A percentile compares a stretch with the other conserved stretches of the same genome.
These are phyloP conservation scores for Sporodiniella umbellata DNA, from an alignment of 371 early-diverging fungal genomes.

Conservation along the genomic window DNA sequence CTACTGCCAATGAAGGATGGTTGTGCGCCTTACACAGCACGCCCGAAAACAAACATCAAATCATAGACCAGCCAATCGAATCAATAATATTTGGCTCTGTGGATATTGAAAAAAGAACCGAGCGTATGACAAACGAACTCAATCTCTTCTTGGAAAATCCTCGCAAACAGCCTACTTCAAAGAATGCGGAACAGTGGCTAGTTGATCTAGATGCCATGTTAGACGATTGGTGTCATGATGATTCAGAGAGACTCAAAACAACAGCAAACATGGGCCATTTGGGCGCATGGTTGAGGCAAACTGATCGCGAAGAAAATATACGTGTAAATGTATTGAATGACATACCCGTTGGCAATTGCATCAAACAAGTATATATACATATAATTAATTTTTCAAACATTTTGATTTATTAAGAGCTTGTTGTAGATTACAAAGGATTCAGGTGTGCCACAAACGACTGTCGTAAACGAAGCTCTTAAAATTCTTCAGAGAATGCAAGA, in stretches of 20 bases:
- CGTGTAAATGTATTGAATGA: slow-evolving; percentile 44
- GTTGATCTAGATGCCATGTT: slow-evolving; percentile 47
- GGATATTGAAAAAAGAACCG: slow-evolving; percentile 45
- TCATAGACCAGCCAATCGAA: slow-evolving; percentile 42
- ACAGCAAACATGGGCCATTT: slow-evolving; percentile 24
- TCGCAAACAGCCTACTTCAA: not conserved
- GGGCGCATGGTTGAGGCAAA: slow-evolving; percentile 34
- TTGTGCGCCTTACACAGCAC: slow-evolving; percentile 36
- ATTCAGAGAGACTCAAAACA: slow-evolving; percentile 35
- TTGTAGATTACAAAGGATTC: slow-evolving; percentile 41
- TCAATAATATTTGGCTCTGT: slow-evolving; percentile 39
- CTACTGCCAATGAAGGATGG: slow-evolving; percentile 35
- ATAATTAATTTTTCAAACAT: too few relatives aligned
- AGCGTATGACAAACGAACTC: slow-evolving; percentile 39
- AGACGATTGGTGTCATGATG: slow-evolving; percentile 56
- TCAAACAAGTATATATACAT: slow-evolving; percentile 29
- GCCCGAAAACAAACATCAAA: slow-evolving; percentile 18
- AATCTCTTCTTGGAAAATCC: slow-evolving; percentile 36
- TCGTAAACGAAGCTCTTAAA: slow-evolving; percentile 44
- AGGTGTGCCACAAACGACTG: slow-evolving; percentile 46
- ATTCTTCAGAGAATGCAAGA: slow-evolving; percentile 46
- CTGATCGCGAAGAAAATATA: slow-evolving; percentile 39
- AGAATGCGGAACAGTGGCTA: slow-evolving; percentile 45
- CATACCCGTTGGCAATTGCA: slow-evolving; percentile 34
- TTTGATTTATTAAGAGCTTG: too few relatives aligned